Evolutionary conservation across 2,329 filamentous ascomycete genomes (phyloP), one percentile per base, ranked within the genome.

Genomic region (Gnomoniopsis smithogilvyi): DNA sequence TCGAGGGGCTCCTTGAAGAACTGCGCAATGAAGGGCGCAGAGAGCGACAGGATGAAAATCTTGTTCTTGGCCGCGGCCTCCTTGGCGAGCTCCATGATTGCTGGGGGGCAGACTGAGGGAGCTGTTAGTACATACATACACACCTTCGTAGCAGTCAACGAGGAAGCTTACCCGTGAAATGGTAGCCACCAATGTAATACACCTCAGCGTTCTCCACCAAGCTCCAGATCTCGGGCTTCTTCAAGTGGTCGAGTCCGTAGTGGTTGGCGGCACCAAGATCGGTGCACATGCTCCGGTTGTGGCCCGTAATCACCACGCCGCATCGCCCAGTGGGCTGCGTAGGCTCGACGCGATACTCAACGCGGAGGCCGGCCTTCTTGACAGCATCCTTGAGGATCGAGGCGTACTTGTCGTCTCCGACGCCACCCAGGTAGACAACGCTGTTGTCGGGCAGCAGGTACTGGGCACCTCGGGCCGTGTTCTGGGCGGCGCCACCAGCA

Each of bases 1-100:
- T 96, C 92, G 51, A 99, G 85, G 65, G 87, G 90, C 52, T 97
- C 93, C 83, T 97, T 97, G 89, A 98, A 99, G 84, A 97, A 96
- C 73, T 96, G 90, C 43, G 89, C 81, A 70, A 99, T 96, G 82
- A 99, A 99, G 61, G 95, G 95, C 8, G 95, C 95, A 54, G 92
- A 95, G 62, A 99, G 86, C 67, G 92, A 96, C 67, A 99, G 87
- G 68, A 93, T 86, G 75, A 98, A 96, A 63, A 82, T 81, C 86
- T 99, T 99, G 84, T 98, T 89, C 75, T 91, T 87, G 65, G 83
- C 79, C 43, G 92, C 93, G 60, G 95, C 94, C 78, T 98, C 90
- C 76, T 96, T 88, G 66, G 89, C 94, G 51, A 99, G 84, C 65
- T 92, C 91, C 81, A 93, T 81, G 72, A 96, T 92, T 65, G 95